Evolutionary conservation across 1,284 basidiomycete species (phyloP).

Genomic region (Trichosporon coremiiforme): DNA sequence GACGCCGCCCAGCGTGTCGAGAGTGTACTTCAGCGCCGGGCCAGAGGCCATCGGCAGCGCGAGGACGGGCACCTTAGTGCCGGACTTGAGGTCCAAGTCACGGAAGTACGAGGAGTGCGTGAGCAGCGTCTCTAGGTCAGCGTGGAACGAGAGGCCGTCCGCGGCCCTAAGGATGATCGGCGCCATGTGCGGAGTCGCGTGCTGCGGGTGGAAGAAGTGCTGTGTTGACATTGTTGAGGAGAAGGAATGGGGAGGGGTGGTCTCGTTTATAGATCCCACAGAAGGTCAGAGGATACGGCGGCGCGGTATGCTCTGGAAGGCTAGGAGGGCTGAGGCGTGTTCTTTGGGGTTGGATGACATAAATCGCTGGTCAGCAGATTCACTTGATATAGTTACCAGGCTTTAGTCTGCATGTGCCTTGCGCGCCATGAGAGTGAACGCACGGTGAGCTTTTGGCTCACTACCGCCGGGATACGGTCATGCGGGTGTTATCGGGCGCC

Average conservation of each 20-base stretch:
- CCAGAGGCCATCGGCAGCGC: not conserved
- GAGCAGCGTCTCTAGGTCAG: slow-evolving; percentile 9
- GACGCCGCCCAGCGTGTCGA: not conserved
- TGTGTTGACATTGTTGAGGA: slow-evolving; percentile 9
- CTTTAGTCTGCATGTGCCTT: not conserved
- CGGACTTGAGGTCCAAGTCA: not conserved
- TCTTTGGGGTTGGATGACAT: slow-evolving; percentile 17
- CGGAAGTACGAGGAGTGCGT: not conserved
- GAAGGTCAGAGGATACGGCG: not conserved
- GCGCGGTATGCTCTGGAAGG: not conserved
- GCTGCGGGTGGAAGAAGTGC: slow-evolving; percentile 17
- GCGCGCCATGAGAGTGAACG: not conserved
- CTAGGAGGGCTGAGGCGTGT: not conserved
- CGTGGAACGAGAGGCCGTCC: slow-evolving; percentile 14
- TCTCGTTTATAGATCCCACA: not conserved
- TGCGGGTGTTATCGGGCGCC: slow-evolving; percentile 13
- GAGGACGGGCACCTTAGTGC: not conserved
- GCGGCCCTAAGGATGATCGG: slow-evolving; percentile 11
- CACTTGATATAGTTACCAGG: not conserved
- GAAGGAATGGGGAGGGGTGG: not conserved
- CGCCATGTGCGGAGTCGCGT: not conserved
- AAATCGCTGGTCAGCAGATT: not conserved
- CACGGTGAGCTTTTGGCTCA: not conserved
- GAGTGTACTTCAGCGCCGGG: slow-evolving; percentile 6
- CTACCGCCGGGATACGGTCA: slow-evolving; percentile 9